Base-by-base conservation (phyloP, 1,284 basidiomycete genomes). In the Chalciporus piperatoides region DNA sequence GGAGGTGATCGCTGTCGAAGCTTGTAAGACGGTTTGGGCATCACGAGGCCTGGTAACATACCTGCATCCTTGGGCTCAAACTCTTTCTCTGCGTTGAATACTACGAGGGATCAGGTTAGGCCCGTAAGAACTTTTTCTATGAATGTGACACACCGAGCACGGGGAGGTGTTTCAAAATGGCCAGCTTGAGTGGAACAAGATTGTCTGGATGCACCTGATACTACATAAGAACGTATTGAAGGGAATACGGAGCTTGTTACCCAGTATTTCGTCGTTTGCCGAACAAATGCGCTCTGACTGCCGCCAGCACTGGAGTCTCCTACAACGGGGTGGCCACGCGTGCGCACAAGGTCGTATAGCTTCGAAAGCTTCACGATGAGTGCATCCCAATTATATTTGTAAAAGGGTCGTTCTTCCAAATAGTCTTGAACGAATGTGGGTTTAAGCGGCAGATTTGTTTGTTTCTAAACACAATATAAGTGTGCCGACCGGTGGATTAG, bases 261-360 rank as follows among this genome's bases (percentile, higher is more conserved):
- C 96, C 96, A 99, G 68, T 99, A 99, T 70, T 99, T 99, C 14
- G 96, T 99, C 32, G 96, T 99, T 69, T 97, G 94, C 44, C 96
- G 77, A 9, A 98, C 93, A 62, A 99, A 99, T 0, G 96, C 97
- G 61, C 91, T 96, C 73, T 99, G 96, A 56, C 74, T 90, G 1
- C 96, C 96, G 44, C 96, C 96, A 2, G 96, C 96, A 59, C 87
- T 88, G 7, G 93, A 82, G 66, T 99, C 97, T 15, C 96, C 96
- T 55, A 90, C 82, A 2, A 96, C 85, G 3, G 96, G 96, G 65
- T 98, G 89, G 0, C 96, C 96, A 51, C 97, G 79, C 0, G 96
- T 99, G 43, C 96, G 84, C 15, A 99, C 95, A 30, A 99, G 83
- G 67, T 99, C 91, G 62, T 97, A 99, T 44, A 99, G 73, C 62